Evolutionary conservation across 345 rosid species (phyloP), one percentile per base, ranked within the genome.

Genomic region (Murraya koenigii): DNA sequence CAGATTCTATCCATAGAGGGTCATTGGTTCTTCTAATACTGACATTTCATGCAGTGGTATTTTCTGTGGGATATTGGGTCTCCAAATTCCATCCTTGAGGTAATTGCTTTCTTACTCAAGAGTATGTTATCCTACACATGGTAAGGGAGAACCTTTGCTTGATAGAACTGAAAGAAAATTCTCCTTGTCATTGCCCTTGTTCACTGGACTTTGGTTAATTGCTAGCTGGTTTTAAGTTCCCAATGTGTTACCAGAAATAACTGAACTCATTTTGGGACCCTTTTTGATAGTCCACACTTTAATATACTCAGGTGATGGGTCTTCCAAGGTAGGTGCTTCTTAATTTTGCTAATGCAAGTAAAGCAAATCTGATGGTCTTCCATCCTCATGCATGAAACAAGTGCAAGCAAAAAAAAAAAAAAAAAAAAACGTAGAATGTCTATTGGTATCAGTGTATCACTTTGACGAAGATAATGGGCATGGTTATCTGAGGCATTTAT

Each of bases 11-110:
- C 96, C 30, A 67, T 72, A 66, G 87, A 91, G 71, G 96, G 97
- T 76, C 86, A 68, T 80, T 93, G 88, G 78, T 92, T 84, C 78
- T 92, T 84, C 99, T 95, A 7, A 88, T 93, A 22, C 62, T 92
- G 80, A 84, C 94, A 76, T 92, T 95, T 86, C 97, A 92, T 79
- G 85, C 85, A 0, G 85, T 82, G 78, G 96, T 97, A 75, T 92
- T 95, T 85, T 38, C 83, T 74, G 33, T 84, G 77, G 99, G 99
- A n/a, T 91, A 95, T 61, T 93, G 97, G 98, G 83, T 89, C 82
- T 90, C 96, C 25, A 91, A 84, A 82, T 92, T 83, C 98, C 97
- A 44, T 85, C 82, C 69, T 83, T 92, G 73, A 85, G 96, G 99
- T 92, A 87, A 78, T 69, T 49, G 63, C 39, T 28, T 73, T 63